phyloP scores from a whole-genome alignment of 495 filamentous ascomycete species.

The Neohortaea acidophila region DNA sequence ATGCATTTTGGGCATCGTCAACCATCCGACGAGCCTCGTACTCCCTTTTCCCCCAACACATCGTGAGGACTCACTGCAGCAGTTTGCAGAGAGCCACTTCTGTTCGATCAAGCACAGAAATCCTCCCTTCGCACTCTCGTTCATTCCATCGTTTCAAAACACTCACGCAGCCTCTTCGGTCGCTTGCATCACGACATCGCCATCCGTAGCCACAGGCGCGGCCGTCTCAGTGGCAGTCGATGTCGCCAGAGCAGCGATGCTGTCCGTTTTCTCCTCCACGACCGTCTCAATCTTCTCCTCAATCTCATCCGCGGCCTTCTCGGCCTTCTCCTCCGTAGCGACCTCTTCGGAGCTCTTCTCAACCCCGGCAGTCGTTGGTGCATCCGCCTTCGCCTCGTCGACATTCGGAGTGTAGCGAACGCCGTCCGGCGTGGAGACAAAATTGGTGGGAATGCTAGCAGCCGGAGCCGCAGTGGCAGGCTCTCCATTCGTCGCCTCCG shows the following conservation, averaged over 20 bases:
- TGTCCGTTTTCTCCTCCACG: background rate
- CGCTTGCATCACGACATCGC: slow-evolving; percentile 4
- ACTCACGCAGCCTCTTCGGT: slow-evolving; percentile 1
- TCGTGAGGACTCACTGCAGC: no score
- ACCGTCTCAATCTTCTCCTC: slow-evolving; percentile 1
- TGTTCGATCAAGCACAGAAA: no score
- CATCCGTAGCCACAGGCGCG: slow-evolving; percentile 4
- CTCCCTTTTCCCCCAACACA: no score
- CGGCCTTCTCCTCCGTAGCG: slow-evolving; percentile 1
- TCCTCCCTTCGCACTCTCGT: no score
- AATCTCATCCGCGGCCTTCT: slow-evolving; percentile 1
- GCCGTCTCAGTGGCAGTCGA: slow-evolving; percentile 7
- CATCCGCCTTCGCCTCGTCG: slow-evolving; percentile 6
- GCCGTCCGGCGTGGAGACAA: no score
- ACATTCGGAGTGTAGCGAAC: background rate
- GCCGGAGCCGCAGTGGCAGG: no score
- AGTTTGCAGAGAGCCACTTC: no score
- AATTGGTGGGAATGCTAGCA: no score
- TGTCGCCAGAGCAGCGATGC: slow-evolving; percentile 1
- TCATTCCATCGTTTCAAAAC: no score
- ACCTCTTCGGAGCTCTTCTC: slow-evolving; percentile 7
- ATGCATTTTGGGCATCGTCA: no score
- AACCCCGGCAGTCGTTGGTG: slow-evolving; percentile 9
- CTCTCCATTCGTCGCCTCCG: slow-evolving; percentile 13
- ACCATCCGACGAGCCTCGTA: no score